Evolutionary conservation across 805 yeast genomes (phyloP), one percentile per base, ranked within the genome.

Genomic region (Ogataea nakhonphanomensis): DNA sequence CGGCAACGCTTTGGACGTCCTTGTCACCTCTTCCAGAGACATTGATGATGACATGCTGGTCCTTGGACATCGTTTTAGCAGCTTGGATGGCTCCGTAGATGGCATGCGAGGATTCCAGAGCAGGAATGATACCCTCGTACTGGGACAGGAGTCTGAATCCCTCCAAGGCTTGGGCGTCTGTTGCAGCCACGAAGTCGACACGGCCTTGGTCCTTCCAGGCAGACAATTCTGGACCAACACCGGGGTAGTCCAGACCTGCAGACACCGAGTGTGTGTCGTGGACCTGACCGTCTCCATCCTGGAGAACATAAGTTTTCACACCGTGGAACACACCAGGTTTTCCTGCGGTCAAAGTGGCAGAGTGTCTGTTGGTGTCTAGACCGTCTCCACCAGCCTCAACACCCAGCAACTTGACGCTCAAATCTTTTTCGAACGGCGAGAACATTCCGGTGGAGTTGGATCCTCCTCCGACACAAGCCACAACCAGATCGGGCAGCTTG

Each of bases 361-460:
- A 86, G 64, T 93, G 98, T 55, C 76, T 72, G n/a, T 72, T 77
- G 21, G 97, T 83, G 57, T 87, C 88, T 37, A 91, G 51, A 61
- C 99, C 99, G 53, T 87, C 95, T 65, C 99, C 99, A 63, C 96
- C 99, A 36, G 99, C 99, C 70, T 93, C 99, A 45, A 90, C 88
- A 63, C 99, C 99, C 23, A 90, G 67, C 60, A 93, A 70, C 58
- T 77, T 78, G 32, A 93, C 99, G 7, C 76, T 69, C 11, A 61
- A 50, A 61, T 89, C 96, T 12, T 86, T 70, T 61, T 88, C 95
- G 60, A 93, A 93, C 39, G 98, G 97, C 15, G 88, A 81, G 66
- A 93, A 93, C 77, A 91, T 79, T 63, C 99, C 99, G 24, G 95
- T 79, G 37, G 96, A 83, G 74, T 93, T 93, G 13, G 96, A 88